Conservation (phyloP, 495 filamentous ascomycete genomes). For the Podospora sp. region DNA sequence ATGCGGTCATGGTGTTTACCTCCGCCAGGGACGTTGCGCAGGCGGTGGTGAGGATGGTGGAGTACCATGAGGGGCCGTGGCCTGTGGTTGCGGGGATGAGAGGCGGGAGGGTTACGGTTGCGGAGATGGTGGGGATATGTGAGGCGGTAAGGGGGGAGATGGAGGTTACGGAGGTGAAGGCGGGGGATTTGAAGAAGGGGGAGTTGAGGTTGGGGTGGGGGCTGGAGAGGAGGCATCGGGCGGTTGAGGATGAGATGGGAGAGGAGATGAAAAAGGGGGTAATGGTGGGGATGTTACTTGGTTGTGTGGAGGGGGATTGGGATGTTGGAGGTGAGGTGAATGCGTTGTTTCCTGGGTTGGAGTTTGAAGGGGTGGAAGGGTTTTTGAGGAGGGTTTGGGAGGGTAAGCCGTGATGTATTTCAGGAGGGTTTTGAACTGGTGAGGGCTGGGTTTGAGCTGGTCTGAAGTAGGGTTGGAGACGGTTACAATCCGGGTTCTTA, state of each 20-base stretch:
- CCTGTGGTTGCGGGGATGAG: background rate
- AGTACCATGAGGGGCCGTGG: conserved; percentile 50
- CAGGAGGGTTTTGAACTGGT: background rate
- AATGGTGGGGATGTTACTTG: background rate
- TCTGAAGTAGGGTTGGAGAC: background rate
- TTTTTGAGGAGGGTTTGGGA: background rate
- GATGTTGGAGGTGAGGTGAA: background rate
- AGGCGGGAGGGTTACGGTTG: background rate
- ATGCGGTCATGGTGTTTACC: conserved; percentile 51
- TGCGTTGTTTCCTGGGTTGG: background rate
- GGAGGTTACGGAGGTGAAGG: background rate
- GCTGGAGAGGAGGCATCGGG: background rate
- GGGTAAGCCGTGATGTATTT: background rate
- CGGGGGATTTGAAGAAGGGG: background rate
- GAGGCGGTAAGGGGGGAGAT: background rate
- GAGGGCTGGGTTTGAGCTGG: background rate
- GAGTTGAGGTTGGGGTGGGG: background rate
- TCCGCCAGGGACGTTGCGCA: conserved; percentile 51
- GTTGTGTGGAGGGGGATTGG: background rate
- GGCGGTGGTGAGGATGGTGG: conserved; percentile 54
- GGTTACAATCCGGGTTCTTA: too few relatives aligned
- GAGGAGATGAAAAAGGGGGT: background rate
- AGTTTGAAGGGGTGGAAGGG: background rate
- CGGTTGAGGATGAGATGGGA: background rate
- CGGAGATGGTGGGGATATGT: background rate